Percentiles rank a stretch among this genome's conserved stretches.
Evolutionary conservation across 371 early-diverging fungal genomes (phyloP).

Genomic region (Mucor velutinosus): DNA sequence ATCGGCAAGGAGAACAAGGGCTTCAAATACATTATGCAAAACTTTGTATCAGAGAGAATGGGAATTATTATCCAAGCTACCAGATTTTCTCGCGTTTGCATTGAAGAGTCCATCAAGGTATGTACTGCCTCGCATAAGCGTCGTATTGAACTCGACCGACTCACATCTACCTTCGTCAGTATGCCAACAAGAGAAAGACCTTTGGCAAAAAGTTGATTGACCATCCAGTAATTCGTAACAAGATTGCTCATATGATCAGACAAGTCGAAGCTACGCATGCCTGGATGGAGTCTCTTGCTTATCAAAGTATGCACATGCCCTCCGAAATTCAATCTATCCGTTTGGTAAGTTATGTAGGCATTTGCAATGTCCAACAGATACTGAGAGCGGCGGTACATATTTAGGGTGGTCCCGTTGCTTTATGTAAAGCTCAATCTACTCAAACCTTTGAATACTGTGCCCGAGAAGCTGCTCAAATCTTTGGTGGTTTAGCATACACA

Average conservation of each 20-base stretch:
- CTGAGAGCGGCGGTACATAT: conserved; percentile 6
- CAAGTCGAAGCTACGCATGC: conserved; percentile 88
- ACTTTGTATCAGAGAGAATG: conserved; percentile 76
- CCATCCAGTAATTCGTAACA: conserved; percentile 73
- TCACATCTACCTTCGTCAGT: conserved; percentile 31
- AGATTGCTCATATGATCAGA: conserved; percentile 79
- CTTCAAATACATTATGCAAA: conserved; percentile 76
- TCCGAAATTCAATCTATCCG: conserved; percentile 68
- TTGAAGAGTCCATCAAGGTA: conserved; percentile 80
- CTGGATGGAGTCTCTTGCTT: conserved; percentile 78
- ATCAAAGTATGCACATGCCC: conserved; percentile 72
- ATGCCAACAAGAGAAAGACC: conserved; percentile 85
- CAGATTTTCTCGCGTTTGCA: conserved; percentile 81
- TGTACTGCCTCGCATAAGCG: too few species aligned
- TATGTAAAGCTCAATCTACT: conserved; percentile 86
- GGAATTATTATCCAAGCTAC: conserved; percentile 82
- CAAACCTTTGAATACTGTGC: conserved; percentile 90
- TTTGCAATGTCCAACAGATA: neutral
- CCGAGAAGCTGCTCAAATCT: conserved; percentile 90
- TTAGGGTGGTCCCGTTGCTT: conserved; percentile 86
- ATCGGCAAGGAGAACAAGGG: conserved; percentile 86
- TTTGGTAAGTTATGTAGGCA: neutral
- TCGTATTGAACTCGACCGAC: too few species aligned
- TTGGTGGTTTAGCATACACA: conserved; percentile 87
- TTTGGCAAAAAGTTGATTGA: conserved; percentile 81